phyloP scores from a whole-genome alignment of 1,139 yeast species.

The Zygoascus hellenicus region DNA sequence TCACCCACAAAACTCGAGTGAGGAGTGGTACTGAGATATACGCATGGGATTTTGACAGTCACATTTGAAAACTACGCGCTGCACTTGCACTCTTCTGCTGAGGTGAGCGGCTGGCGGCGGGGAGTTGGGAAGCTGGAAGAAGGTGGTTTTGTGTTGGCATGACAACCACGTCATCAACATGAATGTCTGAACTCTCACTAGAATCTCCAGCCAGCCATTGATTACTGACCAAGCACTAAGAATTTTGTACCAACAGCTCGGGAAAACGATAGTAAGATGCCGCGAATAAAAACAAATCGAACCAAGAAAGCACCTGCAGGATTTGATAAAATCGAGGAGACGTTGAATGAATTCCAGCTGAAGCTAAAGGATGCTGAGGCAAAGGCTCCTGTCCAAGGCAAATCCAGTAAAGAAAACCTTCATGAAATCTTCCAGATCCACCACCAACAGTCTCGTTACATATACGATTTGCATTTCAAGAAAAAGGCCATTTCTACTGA shows the following conservation, averaged over 20 bases:
- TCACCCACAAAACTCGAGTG: conserved; percentile 4
- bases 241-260: background rate
- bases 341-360: conserved; percentile 55
- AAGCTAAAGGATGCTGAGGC: conserved; percentile 47
- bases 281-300: conserved; percentile 40
- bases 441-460: conserved; percentile 72
- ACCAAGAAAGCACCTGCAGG: conserved; percentile 67
- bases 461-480: conserved; percentile 68
- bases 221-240: background rate
- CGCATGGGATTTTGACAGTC: conserved; percentile 3
- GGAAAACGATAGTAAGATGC: conserved; percentile 31
- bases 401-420: conserved; percentile 45
- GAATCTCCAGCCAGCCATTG: no score
- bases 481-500: conserved; percentile 60
- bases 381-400: conserved; percentile 28
- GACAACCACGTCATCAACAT: no score
- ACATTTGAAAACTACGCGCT: background rate
- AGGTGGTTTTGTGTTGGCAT: no score
- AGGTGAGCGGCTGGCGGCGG: no score
- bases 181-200: no score
- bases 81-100: no score
- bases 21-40: conserved; percentile 11
- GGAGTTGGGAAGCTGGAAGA: no score
- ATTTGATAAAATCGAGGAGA: conserved; percentile 62
- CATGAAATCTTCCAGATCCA: conserved; percentile 69